Evolutionary conservation across 306 rosid species (phyloP), one percentile per base, ranked within the genome.

Genomic region (Argentina anserina): DNA sequence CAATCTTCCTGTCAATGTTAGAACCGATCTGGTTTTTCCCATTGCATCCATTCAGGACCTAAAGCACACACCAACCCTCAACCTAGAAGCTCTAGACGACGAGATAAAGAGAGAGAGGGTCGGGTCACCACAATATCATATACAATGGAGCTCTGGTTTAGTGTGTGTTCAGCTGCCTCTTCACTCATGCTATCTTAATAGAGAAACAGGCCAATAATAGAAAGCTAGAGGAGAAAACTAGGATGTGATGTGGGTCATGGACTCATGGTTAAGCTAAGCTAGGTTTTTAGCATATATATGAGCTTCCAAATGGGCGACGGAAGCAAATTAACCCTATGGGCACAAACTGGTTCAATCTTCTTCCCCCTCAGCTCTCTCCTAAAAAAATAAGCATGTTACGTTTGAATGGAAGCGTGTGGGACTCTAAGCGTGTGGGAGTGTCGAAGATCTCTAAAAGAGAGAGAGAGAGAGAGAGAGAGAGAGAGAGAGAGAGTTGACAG

Each of bases 1-100:
- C 0, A 81, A 70, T n/a, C 87, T 84, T 3, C 84, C 99, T 3
- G 77, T 67, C 3, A 81, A 36, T 45, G 61, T 49, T 1, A 84
- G 18, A 10, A 62, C 45, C 72, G 80, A 76, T 83, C 82, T 87
- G 17, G 75, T 70, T 65, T 74, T 84, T 0, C 68, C 85, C 83
- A 81, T 80, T 21, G 80, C 25, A 73, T 64, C 81, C 77, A 71
- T 79, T 40, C 37, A 49, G 28, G 28, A 50, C 15, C 53, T 21
- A 41, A 70, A 9, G 14, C 45, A 42, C 28, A 34, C 59, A 42
- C 23, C n/a, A 36, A 45, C 33, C 42, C 15, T 12, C 39, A 7
- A 26, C 1, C 12, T 8, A 52, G 5, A n/a, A 61, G 43, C 43
- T 34, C 67, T 33, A 60, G 37, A 4, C 53, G n/a, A 43, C 18